Evolutionary conservation across 805 yeast species (phyloP).

Genomic region (Candida michaelii): DNA sequence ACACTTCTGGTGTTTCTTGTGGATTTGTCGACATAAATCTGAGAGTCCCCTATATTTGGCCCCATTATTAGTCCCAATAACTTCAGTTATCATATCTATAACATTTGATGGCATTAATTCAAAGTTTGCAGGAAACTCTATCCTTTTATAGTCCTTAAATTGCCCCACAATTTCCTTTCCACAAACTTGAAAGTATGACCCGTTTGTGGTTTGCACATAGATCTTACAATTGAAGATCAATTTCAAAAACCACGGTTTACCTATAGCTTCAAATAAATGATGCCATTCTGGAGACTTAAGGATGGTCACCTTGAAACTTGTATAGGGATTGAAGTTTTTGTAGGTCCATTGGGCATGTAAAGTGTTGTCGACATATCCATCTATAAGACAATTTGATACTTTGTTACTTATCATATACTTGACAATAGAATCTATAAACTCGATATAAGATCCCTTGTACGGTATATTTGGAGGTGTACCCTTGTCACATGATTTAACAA

Average conservation of each 20-base stretch:
- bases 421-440: constrained; percentile 44
- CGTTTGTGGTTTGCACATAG: constrained; percentile 14
- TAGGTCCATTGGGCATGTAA: constrained; percentile 29
- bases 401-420: constrained; percentile 26
- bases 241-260: constrained; percentile 37
- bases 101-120: constrained; percentile 9
- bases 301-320: constrained; percentile 32
- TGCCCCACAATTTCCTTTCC: constrained; percentile 8
- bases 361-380: constrained; percentile 44
- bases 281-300: constrained; percentile 50
- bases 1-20: constrained; percentile 4
- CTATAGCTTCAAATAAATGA: constrained; percentile 37
- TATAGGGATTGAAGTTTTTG: constrained; percentile 29
- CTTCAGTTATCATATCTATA: background rate
- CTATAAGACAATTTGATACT: constrained; percentile 36
- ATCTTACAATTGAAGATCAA: constrained; percentile 39
- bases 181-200: constrained; percentile 12
- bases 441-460: constrained; percentile 19
- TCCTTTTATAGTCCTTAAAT: background rate
- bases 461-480: background rate
- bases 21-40: background rate
- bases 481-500: background rate
- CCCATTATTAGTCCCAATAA: background rate
- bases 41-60: background rate
- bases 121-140: constrained; percentile 6